Conservation (phyloP, 2,329 filamentous ascomycete species). For the Pseudopithomyces chartarum region DNA sequence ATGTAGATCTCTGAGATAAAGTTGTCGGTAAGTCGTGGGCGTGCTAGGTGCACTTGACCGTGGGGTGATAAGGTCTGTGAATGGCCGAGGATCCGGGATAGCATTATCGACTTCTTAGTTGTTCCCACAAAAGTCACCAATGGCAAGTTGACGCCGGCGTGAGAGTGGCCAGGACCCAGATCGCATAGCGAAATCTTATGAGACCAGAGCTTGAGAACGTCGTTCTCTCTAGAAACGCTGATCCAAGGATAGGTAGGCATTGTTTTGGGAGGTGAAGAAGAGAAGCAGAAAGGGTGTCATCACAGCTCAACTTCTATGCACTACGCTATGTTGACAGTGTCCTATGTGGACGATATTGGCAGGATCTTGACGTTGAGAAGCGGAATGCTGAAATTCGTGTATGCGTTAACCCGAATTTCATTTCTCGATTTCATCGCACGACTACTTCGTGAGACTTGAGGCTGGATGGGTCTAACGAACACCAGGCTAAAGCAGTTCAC, state of each 20-base stretch:
- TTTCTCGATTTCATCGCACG: too few relatives aligned
- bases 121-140: conserved; percentile 15
- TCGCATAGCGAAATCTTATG: conserved; percentile 5
- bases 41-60: conserved; percentile 9
- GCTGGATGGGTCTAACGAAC: too few relatives aligned
- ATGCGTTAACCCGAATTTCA: too few relatives aligned
- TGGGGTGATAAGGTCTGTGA: background rate
- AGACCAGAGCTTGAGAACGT: conserved; percentile 2
- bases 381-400: too few relatives aligned
- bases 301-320: too few relatives aligned
- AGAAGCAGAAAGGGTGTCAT: too few relatives aligned
- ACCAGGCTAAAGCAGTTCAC: too few relatives aligned
- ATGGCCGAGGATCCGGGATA: conserved; percentile 6
- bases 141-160: conserved; percentile 3
- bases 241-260: conserved; percentile 6
- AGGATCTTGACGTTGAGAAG: too few relatives aligned
- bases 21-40: conserved; percentile 1
- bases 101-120: conserved; percentile 7
- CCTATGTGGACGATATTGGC: too few relatives aligned
- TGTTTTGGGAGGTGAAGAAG: too few relatives aligned
- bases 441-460: too few relatives aligned
- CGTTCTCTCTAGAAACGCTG: background rate
- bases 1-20: conserved; percentile 14
- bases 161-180: background rate
- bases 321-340: too few relatives aligned